Conservation (phyloP, 768 basidiomycete species). For the Leccinum boreale region DNA sequence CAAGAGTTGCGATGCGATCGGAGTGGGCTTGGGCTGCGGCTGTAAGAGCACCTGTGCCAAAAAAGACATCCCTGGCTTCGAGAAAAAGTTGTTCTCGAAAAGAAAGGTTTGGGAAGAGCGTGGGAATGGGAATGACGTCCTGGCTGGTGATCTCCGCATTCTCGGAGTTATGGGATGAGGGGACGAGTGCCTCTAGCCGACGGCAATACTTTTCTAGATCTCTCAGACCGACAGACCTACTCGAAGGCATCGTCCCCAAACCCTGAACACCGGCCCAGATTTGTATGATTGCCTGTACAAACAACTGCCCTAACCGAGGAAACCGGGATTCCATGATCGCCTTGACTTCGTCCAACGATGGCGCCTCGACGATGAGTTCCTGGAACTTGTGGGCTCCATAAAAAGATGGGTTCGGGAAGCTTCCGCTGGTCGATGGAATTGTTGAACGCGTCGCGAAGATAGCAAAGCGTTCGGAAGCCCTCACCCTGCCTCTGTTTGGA, state of each 20-base stretch:
- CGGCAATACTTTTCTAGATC: conserved; percentile 84
- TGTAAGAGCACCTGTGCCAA: conserved; percentile 64
- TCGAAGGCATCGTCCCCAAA: conserved; percentile 49
- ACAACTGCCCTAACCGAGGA: conserved; percentile 49
- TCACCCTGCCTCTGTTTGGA: conserved; percentile 69
- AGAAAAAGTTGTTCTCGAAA: conserved; percentile 87
- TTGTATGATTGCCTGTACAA: conserved; percentile 51
- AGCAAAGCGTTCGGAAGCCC: conserved; percentile 76
- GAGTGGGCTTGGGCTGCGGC: conserved; percentile 47
- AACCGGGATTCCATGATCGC: conserved; percentile 69
- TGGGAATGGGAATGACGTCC: conserved; percentile 34
- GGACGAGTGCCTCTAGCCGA: conserved; percentile 63
- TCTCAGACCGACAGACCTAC: conserved; percentile 65
- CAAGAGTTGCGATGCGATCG: conserved; percentile 46
- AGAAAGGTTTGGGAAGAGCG: conserved; percentile 64
- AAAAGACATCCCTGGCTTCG: conserved; percentile 89
- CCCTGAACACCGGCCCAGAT: conserved; percentile 66
- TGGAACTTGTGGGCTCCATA: conserved; percentile 83
- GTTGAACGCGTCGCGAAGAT: conserved; percentile 87
- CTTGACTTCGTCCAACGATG: conserved; percentile 62
- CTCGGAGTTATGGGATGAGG: conserved; percentile 43
- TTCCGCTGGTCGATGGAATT: conserved; percentile 41
- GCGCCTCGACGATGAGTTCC: conserved; percentile 62
- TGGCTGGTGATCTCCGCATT: conserved; percentile 31
- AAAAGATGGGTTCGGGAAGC: conserved; percentile 62